A percentile compares a stretch with the other conserved stretches of the same genome.
phyloP scores from a whole-genome alignment of 73 alveolate genomes.

The Paraurostyla sp. region DNA sequence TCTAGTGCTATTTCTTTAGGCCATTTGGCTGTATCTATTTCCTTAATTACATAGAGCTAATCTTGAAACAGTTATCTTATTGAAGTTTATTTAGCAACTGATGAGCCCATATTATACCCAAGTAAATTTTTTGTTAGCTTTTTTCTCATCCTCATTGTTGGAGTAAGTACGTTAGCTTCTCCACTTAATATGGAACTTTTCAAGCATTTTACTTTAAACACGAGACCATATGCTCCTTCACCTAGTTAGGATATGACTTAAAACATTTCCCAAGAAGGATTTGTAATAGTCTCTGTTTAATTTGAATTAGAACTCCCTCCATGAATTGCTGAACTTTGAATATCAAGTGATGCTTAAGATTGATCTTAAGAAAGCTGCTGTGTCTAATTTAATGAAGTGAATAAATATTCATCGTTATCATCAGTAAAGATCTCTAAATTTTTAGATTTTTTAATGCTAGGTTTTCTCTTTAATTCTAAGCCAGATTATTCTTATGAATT shows the following conservation, averaged over 20 bases:
- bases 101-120: conserved; percentile 11
- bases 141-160: conserved; percentile 42
- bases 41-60: conserved; percentile 51
- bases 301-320: neutral
- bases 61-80: conserved; percentile 3
- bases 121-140: neutral
- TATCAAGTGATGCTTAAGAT: neutral
- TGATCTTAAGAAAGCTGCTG: neutral
- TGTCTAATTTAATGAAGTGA: neutral
- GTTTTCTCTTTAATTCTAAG: neutral
- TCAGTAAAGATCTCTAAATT: neutral
- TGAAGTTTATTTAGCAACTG: neutral
- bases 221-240: conserved; percentile 70
- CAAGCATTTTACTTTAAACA: conserved; percentile 55
- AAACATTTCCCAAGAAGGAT: conserved; percentile 63
- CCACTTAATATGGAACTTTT: conserved; percentile 22
- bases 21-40: conserved; percentile 45
- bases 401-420: neutral
- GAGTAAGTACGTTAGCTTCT: conserved; percentile 12
- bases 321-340: neutral
- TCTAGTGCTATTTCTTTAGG: conserved; percentile 55
- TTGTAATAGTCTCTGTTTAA: neutral
- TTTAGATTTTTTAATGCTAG: neutral
- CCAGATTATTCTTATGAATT: too few species aligned
- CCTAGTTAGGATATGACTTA: conserved; percentile 42